Percentiles rank a stretch among this genome's conserved stretches.
Evolutionary conservation across 257 asterid species (phyloP).

Genomic region (Leptodermis oblonga): DNA sequence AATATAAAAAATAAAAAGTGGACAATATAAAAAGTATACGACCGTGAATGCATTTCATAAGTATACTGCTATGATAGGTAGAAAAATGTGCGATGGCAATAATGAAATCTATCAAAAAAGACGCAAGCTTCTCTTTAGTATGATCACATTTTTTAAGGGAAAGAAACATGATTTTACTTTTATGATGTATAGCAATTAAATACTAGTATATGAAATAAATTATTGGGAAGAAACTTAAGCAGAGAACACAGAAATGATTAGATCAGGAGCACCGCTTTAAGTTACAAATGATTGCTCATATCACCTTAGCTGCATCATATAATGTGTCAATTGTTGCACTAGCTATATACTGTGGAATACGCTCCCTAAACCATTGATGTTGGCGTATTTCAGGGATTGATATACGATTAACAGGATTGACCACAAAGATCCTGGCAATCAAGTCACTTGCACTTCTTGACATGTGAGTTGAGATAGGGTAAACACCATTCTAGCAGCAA

Average conservation of each 20-base stretch:
- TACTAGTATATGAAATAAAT: neutral
- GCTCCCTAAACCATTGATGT: slow-evolving; percentile 57
- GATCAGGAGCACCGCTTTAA: neutral
- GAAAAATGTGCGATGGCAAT: neutral
- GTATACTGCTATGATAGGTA: neutral
- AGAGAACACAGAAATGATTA: neutral
- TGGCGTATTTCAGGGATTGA: slow-evolving; percentile 50
- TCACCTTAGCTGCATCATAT: slow-evolving; percentile 32
- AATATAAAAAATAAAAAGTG: neutral
- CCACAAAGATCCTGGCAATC: slow-evolving; percentile 55
- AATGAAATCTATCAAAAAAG: neutral
- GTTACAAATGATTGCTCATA: neutral
- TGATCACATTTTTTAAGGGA: no score
- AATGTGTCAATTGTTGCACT: slow-evolving; percentile 25
- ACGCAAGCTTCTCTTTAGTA: neutral
- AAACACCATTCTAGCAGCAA: slow-evolving; percentile 42
- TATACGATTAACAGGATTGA: slow-evolving; percentile 62
- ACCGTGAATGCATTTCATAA: neutral
- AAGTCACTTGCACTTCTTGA: slow-evolving; percentile 45
- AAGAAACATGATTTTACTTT: no score
- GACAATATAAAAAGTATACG: no score
- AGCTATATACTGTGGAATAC: slow-evolving; percentile 44
- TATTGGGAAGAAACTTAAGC: neutral
- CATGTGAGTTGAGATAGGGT: slow-evolving; percentile 38
- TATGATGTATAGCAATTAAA: neutral